Conservation (phyloP, 495 filamentous ascomycete genomes). For the Rostrohypoxylon terebratum region DNA sequence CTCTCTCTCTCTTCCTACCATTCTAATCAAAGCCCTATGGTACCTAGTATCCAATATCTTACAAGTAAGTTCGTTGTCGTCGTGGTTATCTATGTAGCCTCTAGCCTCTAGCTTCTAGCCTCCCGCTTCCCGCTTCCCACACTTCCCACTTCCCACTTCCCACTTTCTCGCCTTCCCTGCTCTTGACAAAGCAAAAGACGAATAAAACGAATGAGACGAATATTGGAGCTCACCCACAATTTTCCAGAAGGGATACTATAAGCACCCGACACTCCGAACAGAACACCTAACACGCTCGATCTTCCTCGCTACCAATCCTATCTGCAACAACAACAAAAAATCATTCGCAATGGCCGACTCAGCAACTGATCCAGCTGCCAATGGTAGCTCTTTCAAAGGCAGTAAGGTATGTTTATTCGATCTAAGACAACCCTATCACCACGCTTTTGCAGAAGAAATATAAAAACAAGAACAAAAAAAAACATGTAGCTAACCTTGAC, state of each 20-base stretch:
- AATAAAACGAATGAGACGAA: not conserved
- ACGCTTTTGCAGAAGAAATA: not conserved
- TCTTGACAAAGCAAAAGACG: not conserved
- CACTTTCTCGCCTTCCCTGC: not conserved
- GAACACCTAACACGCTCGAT: slow-evolving; percentile 9
- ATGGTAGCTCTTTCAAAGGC: slow-evolving; percentile 53
- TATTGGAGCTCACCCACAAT: slow-evolving; percentile 42
- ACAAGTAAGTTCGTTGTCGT: slow-evolving; percentile 3
- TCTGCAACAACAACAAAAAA: slow-evolving; percentile 45
- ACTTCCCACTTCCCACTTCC: no score
- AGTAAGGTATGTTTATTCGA: slow-evolving; percentile 58
- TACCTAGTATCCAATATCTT: slow-evolving; percentile 8
- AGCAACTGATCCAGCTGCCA: slow-evolving; percentile 46
- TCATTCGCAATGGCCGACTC: slow-evolving; percentile 49
- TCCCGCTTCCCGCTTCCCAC: not conserved
- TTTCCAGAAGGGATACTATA: slow-evolving; percentile 21
- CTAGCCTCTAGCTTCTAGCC: no score
- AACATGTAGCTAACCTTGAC: slow-evolving; percentile 49
- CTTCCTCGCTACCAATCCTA: slow-evolving; percentile 25
- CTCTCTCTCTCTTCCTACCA: slow-evolving; percentile 2
- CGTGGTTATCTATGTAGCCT: no score
- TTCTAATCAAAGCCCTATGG: not conserved
- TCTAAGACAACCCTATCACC: not conserved
- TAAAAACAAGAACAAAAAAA: no score
- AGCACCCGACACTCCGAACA: slow-evolving; percentile 37